Evolutionary conservation across 768 basidiomycete species (phyloP).

Genomic region (Lactarius trivialis): DNA sequence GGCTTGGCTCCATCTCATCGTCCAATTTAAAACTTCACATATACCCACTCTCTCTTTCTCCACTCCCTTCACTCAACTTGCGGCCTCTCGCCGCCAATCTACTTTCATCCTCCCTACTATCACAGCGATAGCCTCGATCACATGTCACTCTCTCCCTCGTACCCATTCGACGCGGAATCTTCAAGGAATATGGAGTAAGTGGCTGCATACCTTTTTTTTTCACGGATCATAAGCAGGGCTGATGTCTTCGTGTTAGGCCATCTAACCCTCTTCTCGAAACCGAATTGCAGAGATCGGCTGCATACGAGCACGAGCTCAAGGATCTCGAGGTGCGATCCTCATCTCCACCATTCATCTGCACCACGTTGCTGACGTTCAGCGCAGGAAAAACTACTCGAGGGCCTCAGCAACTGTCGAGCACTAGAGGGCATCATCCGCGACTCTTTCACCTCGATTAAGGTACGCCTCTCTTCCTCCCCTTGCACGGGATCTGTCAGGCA

Average conservation of each 20-base stretch:
- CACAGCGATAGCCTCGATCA: neutral
- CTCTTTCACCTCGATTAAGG: slow-evolving; percentile 54
- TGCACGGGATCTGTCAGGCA: neutral
- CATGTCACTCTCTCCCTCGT: neutral
- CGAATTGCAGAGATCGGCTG: neutral
- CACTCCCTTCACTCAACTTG: neutral
- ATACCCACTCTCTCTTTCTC: neutral
- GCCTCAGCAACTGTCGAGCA: slow-evolving; percentile 67
- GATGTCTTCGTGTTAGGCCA: neutral
- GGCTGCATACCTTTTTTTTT: neutral
- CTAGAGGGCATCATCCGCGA: slow-evolving; percentile 66
- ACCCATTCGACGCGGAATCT: slow-evolving; percentile 5
- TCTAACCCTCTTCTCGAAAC: neutral
- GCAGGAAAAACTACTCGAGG: slow-evolving; percentile 60
- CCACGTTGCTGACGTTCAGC: neutral
- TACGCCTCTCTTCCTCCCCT: slow-evolving; percentile 28
- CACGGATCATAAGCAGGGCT: neutral
- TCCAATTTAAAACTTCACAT: neutral
- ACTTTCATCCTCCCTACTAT: neutral
- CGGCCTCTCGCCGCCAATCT: neutral
- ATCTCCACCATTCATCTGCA: neutral
- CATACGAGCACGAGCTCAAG: slow-evolving; percentile 20
- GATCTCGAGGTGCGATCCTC: slow-evolving; percentile 22
- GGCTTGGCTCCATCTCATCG: neutral
- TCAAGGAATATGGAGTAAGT: neutral